Percentiles rank a stretch among this genome's conserved stretches.
Evolutionary conservation across 2,329 filamentous ascomycete genomes (phyloP).

Genomic region (Cytospora leucostoma): DNA sequence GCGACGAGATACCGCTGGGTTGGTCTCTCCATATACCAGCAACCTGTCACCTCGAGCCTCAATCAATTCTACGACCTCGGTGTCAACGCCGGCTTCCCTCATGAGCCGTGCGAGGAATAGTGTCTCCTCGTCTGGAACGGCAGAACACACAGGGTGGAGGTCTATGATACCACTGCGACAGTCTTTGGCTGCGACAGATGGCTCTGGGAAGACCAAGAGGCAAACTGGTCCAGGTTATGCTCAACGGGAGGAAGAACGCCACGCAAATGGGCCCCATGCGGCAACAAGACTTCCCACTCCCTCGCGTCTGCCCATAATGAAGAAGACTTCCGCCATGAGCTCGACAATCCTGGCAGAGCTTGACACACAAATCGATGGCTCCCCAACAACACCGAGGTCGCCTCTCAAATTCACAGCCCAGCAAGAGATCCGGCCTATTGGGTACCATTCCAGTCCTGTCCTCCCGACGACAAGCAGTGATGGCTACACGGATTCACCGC

Average conservation of each 20-base stretch:
- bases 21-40: conserved; percentile 26
- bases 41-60: conserved; percentile 22
- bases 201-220: not conserved
- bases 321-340: not conserved
- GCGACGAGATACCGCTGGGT: conserved; percentile 20
- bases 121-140: not conserved
- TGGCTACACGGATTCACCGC: not conserved
- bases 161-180: conserved; percentile 18
- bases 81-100: conserved; percentile 20
- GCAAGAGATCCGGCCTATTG: conserved; percentile 9
- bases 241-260: not conserved
- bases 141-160: not conserved
- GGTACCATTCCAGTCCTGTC: conserved; percentile 15
- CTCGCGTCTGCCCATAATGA: conserved; percentile 14
- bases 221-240: not conserved
- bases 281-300: conserved; percentile 11
- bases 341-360: conserved; percentile 13
- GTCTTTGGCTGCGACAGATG: not conserved
- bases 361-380: conserved; percentile 19
- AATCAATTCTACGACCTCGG: conserved; percentile 12
- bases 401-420: conserved; percentile 8
- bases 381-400: not conserved
- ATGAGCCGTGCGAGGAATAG: conserved; percentile 20
- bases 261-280: not conserved
- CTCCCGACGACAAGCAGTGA: not conserved